phyloP scores from a whole-genome alignment of 257 asterid species.

The Euphrasia confusa region DNA sequence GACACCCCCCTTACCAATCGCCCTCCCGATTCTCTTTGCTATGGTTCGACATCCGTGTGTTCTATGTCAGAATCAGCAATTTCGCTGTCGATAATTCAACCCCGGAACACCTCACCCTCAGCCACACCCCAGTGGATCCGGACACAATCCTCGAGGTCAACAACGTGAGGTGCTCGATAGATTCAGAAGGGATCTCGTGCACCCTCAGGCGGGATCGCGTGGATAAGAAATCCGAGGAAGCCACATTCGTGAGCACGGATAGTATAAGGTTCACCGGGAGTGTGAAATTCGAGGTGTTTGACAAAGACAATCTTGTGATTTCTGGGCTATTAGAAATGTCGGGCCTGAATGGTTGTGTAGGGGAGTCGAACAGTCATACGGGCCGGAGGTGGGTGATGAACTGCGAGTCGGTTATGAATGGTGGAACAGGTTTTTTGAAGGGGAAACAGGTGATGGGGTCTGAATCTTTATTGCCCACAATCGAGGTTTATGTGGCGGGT shows the following conservation, averaged over 20 bases:
- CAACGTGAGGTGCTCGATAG: conserved; percentile 51
- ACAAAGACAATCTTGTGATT: conserved; percentile 52
- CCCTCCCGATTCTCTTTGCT: conserved; percentile 35
- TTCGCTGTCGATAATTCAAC: conserved; percentile 57
- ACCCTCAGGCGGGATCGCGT: conserved; percentile 66
- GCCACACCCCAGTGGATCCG: conserved; percentile 59
- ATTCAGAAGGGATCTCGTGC: conserved; percentile 57
- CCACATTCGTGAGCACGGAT: conserved; percentile 80
- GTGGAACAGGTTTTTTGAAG: conserved; percentile 56
- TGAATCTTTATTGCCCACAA: conserved; percentile 47
- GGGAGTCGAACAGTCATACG: conserved; percentile 33
- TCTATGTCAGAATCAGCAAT: conserved; percentile 74
- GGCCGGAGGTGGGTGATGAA: conserved; percentile 58
- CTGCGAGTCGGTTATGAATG: conserved; percentile 56
- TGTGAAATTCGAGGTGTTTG: conserved; percentile 72
- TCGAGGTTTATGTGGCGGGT: conserved; percentile 89
- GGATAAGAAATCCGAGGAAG: conserved; percentile 83
- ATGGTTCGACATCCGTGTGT: conserved; percentile 59
- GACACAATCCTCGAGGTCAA: conserved; percentile 77
- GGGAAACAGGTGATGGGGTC: conserved; percentile 51
- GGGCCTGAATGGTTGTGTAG: conserved; percentile 37
- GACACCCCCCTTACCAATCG: conserved; percentile 49
- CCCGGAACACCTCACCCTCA: conserved; percentile 62
- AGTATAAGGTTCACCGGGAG: conserved; percentile 62
- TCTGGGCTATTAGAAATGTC: conserved; percentile 64